A percentile compares a stretch with the other conserved stretches of the same genome.
Conservation (phyloP, 2,329 filamentous ascomycete genomes). For the Grosmannia penicillata region DNA sequence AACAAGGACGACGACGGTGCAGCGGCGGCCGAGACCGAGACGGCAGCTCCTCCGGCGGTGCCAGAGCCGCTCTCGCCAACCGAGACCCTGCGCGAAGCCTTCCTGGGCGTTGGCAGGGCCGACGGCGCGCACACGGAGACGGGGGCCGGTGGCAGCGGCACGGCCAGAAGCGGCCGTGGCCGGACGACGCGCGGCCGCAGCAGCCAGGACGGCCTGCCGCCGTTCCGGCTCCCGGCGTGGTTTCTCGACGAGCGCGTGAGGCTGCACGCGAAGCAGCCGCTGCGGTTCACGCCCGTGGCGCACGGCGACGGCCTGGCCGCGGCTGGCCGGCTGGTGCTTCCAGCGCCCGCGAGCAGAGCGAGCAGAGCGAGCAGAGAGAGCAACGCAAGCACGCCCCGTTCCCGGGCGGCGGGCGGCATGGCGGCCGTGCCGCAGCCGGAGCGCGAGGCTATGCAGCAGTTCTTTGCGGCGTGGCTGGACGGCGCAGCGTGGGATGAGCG, state of each 20-base stretch:
- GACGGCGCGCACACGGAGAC: not conserved
- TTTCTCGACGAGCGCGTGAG: constrained; percentile 39
- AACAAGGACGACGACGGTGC: not conserved
- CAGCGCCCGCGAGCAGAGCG: no score
- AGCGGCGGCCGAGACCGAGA: not conserved
- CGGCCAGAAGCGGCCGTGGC: constrained; percentile 16
- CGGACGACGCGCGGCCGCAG: not conserved
- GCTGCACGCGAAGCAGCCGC: constrained; percentile 9
- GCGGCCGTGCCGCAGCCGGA: constrained; percentile 7
- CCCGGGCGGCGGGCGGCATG: no score
- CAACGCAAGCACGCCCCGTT: no score
- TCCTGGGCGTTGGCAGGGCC: not conserved
- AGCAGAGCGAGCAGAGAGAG: no score
- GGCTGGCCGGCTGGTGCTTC: constrained; percentile 7
- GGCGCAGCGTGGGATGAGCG: constrained; percentile 8
- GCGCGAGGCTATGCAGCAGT: constrained; percentile 7
- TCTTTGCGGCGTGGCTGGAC: constrained; percentile 3
- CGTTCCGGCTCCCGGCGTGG: constrained; percentile 37
- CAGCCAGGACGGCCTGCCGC: constrained; percentile 19
- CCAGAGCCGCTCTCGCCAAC: not conserved
- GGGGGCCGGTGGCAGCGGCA: no score
- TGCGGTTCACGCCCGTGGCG: not conserved
- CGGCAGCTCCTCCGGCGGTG: not conserved
- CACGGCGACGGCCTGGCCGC: constrained; percentile 9
- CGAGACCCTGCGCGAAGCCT: not conserved